Conservation (phyloP, 1,284 basidiomycete species). For the Megacollybia platyphylla region DNA sequence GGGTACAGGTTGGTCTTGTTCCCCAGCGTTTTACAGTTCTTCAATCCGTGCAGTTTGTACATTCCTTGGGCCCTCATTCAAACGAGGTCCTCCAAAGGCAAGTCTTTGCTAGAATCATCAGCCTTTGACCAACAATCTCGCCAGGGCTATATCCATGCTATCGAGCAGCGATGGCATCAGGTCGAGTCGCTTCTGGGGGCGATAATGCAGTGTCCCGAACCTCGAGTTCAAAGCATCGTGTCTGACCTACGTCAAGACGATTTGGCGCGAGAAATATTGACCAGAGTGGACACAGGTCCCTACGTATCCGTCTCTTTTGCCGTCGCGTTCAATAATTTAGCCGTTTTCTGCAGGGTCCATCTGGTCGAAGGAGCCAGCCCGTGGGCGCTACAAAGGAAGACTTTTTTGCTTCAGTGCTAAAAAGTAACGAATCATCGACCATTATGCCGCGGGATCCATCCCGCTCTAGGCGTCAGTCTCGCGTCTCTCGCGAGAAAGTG, state of each 20-base stretch:
- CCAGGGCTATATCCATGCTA: constrained; percentile 83
- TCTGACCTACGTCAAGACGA: constrained; percentile 58
- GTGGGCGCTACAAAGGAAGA: constrained; percentile 45
- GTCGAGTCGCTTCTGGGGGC: constrained; percentile 76
- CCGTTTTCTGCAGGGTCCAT: constrained; percentile 37
- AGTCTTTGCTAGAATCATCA: constrained; percentile 22
- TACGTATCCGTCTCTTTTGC: constrained; percentile 34
- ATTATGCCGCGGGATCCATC: constrained; percentile 35
- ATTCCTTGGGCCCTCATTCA: constrained; percentile 3
- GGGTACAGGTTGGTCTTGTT: constrained; percentile 31
- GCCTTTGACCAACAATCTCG: constrained; percentile 80
- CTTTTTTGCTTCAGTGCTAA: constrained; percentile 60
- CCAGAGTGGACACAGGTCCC: constrained; percentile 62
- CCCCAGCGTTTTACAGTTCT: background rate
- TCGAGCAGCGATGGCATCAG: constrained; percentile 81
- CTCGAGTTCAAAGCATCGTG: constrained; percentile 56
- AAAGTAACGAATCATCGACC: constrained; percentile 33
- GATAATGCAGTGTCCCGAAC: constrained; percentile 61
- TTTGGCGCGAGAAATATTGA: constrained; percentile 58
- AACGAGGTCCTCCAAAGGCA: too few species aligned
- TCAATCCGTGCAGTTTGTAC: constrained; percentile 6
- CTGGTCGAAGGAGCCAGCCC: constrained; percentile 38
- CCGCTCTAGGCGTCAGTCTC: constrained; percentile 58
- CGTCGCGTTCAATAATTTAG: background rate
- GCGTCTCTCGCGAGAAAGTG: constrained; percentile 64